These are phyloP conservation scores for Metschnikowia hibisci DNA, from an alignment of 805 yeast species.

Conservation along the genomic window DNA sequence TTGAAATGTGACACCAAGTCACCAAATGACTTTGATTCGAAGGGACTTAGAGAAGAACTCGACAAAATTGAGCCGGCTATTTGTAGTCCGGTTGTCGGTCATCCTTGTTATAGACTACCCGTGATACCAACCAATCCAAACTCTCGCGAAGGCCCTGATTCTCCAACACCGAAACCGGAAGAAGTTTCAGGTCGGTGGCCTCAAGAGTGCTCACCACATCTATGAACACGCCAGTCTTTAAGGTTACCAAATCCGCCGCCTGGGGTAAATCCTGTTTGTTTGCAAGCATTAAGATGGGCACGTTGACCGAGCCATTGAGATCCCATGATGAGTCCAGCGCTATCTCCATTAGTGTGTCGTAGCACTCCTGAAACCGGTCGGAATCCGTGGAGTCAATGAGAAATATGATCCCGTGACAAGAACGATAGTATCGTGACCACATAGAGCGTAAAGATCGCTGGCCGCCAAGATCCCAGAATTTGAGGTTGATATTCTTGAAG, in stretches of 20 bases:
- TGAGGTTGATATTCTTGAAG: constrained; percentile 49
- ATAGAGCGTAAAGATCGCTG: constrained; percentile 77
- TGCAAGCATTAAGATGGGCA: constrained; percentile 91
- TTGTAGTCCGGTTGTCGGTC: constrained; percentile 57
- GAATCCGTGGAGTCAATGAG: constrained; percentile 90
- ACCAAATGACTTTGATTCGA: too few relatives aligned
- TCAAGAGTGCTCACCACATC: constrained; percentile 75
- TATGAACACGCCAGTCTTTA: constrained; percentile 78
- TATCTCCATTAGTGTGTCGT: constrained; percentile 52
- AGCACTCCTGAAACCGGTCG: constrained; percentile 78
- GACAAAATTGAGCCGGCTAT: constrained; percentile 9
- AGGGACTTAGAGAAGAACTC: too few relatives aligned
- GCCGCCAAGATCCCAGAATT: constrained; percentile 97
- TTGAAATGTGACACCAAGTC: too few relatives aligned
- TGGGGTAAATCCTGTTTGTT: constrained; percentile 79
- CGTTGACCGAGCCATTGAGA: constrained; percentile 42
- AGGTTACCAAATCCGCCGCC: constrained; percentile 48
- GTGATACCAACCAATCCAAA: constrained; percentile 78
- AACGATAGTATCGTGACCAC: constrained; percentile 84
- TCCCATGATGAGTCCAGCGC: constrained; percentile 43
- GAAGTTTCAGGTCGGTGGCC: constrained; percentile 86
- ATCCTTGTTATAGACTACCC: constrained; percentile 64
- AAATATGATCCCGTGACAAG: constrained; percentile 88
- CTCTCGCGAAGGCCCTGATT: constrained; percentile 85
- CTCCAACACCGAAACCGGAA: constrained; percentile 83